Conservation (phyloP, 352 stramenopile species). For the Phytopythium cucurbitacearum region DNA sequence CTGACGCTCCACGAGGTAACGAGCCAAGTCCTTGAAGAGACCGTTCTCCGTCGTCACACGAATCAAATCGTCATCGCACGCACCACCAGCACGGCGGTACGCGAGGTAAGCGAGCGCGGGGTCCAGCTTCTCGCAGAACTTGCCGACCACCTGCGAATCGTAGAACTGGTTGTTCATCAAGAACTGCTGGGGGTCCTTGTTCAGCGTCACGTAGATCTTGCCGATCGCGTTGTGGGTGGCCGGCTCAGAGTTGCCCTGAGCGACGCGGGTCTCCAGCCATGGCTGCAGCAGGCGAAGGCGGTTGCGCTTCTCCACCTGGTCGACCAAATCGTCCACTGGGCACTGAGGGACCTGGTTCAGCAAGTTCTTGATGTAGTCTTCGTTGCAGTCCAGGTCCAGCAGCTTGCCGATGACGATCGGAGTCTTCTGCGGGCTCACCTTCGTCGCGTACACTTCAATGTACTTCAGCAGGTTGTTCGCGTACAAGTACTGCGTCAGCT, state of each 20-base stretch:
- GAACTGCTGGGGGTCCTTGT: constrained; percentile 99
- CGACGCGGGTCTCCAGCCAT: constrained; percentile 98
- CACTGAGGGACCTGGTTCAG: constrained; percentile 96
- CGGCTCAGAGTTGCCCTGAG: constrained; percentile 98
- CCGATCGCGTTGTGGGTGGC: constrained; percentile 99
- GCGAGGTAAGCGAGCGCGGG: constrained; percentile 98
- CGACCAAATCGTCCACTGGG: constrained; percentile 97
- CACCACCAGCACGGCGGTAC: constrained; percentile 98
- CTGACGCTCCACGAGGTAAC: constrained; percentile 99
- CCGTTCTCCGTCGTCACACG: constrained; percentile 98
- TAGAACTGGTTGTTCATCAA: constrained; percentile 99
- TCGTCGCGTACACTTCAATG: constrained; percentile 99
- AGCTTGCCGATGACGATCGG: constrained; percentile 99
- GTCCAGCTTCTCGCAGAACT: constrained; percentile 99
- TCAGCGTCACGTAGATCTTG: constrained; percentile 99
- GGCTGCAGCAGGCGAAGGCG: constrained; percentile 97
- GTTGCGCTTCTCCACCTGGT: constrained; percentile 99
- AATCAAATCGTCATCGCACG: constrained; percentile 99
- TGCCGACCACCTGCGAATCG: constrained; percentile 97
- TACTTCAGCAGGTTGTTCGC: constrained; percentile 99
- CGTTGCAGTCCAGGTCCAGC: constrained; percentile 96
- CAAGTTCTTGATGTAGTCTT: constrained; percentile 99
- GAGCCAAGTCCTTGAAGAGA: constrained; percentile 98
- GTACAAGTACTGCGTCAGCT: constrained; percentile 99
- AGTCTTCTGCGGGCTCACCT: constrained; percentile 97